phyloP scores from a whole-genome alignment of 2,329 filamentous ascomycete genomes.

The Fusarium burgessii region DNA sequence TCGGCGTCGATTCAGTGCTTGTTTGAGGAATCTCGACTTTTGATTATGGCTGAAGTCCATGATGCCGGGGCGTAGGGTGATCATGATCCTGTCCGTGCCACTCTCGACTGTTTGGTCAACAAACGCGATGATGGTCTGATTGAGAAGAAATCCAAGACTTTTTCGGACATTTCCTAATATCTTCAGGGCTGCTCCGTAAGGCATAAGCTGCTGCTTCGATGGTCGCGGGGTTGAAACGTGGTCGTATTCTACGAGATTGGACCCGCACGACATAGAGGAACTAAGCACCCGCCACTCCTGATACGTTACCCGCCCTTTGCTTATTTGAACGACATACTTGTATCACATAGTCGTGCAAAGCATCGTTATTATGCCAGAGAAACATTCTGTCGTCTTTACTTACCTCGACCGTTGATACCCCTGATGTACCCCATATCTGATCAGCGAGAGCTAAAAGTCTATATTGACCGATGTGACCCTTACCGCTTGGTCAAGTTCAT shows the following conservation, averaged over 20 bases:
- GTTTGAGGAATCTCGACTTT: slow-evolving; percentile 9
- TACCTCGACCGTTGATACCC: not conserved
- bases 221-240: not conserved
- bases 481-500: slow-evolving; percentile 2
- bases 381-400: not conserved
- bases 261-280: slow-evolving; percentile 11
- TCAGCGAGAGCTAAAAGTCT: slow-evolving; percentile 1
- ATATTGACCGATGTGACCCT: slow-evolving; percentile 8
- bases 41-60: slow-evolving; percentile 4
- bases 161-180: not conserved
- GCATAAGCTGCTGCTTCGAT: not conserved
- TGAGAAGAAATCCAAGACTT: not conserved
- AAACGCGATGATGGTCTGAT: not conserved
- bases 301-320: not conserved
- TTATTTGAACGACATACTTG: slow-evolving; percentile 11
- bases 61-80: slow-evolving; percentile 14
- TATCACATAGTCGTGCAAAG: not conserved
- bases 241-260: slow-evolving; percentile 3
- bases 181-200: not conserved
- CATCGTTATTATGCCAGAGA: not conserved
- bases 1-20: not conserved
- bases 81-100: slow-evolving; percentile 1
- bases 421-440: slow-evolving; percentile 1
- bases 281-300: not conserved
- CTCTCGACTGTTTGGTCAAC: not conserved